Percentiles rank a stretch among this genome's conserved stretches.
phyloP scores from a whole-genome alignment of 2,329 filamentous ascomycete genomes.

The Didymella lethalis region DNA sequence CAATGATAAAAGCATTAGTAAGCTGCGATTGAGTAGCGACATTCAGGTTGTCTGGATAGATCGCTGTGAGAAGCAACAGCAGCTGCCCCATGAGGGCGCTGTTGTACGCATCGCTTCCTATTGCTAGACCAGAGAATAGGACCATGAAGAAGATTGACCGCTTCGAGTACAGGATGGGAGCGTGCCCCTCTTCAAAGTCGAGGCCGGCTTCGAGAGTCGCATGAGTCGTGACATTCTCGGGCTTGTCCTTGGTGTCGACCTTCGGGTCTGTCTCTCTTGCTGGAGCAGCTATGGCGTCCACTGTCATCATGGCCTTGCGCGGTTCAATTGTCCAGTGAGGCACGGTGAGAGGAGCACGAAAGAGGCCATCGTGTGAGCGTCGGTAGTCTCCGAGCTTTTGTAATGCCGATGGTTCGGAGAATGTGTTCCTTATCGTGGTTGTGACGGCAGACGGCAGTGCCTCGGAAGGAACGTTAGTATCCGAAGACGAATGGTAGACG shows the following conservation, averaged over 20 bases:
- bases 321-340: not conserved
- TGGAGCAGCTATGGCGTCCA: constrained; percentile 4
- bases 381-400: constrained; percentile 5
- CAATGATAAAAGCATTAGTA: constrained; percentile 48
- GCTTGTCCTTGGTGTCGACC: not conserved
- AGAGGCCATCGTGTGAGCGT: not conserved
- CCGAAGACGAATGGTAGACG: constrained; percentile 7
- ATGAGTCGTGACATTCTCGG: constrained; percentile 2
- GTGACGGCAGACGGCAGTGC: constrained; percentile 5
- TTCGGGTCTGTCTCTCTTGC: constrained; percentile 2
- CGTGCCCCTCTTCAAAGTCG: constrained; percentile 27
- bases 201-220: constrained; percentile 5
- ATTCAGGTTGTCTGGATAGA: constrained; percentile 45
- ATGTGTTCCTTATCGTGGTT: constrained; percentile 15
- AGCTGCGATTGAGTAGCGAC: constrained; percentile 40
- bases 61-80: constrained; percentile 40
- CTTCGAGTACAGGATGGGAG: constrained; percentile 37
- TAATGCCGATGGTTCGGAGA: constrained; percentile 16
- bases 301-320: not conserved
- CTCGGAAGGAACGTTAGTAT: constrained; percentile 4
- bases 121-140: constrained; percentile 46
- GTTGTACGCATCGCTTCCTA: constrained; percentile 50
- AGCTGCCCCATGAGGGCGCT: constrained; percentile 48
- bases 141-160: constrained; percentile 46
- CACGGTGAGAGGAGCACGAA: not conserved